Evolutionary conservation across 2,329 filamentous ascomycete species (phyloP).

Genomic region (Kalmusia sp.): DNA sequence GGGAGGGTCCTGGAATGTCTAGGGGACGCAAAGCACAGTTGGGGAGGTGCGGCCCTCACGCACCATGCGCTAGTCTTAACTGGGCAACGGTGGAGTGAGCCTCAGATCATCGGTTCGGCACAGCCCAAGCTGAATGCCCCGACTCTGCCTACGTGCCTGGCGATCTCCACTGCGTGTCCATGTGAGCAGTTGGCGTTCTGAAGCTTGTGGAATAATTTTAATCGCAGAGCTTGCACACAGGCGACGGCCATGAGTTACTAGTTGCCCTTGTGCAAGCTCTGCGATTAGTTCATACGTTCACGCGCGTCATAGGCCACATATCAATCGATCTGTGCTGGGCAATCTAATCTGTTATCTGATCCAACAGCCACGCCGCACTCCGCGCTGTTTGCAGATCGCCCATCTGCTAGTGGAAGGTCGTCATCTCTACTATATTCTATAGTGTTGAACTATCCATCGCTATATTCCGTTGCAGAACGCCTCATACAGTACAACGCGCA

Average conservation of each 20-base stretch:
- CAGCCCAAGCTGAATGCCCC: not conserved
- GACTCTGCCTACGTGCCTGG: not conserved
- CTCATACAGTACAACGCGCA: no score
- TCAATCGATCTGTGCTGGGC: not conserved
- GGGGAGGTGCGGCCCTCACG: conserved; percentile 30
- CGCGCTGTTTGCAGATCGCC: no score
- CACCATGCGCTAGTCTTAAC: conserved; percentile 19
- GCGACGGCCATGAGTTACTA: no score
- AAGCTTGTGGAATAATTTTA: not conserved
- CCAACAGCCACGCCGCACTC: conserved; percentile 1
- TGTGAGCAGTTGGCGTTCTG: no score
- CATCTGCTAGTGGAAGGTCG: no score
- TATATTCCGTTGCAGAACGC: no score
- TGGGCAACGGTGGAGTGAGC: conserved; percentile 19
- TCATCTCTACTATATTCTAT: no score
- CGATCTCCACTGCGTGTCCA: no score
- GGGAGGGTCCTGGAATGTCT: conserved; percentile 24
- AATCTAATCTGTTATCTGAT: conserved; percentile 10
- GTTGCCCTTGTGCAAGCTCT: conserved; percentile 4
- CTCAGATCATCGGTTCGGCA: conserved; percentile 20
- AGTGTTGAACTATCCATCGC: no score
- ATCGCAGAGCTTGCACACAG: no score
- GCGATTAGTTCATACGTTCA: conserved; percentile 4
- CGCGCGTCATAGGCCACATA: conserved; percentile 27
- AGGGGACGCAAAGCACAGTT: conserved; percentile 25